phyloP scores from a whole-genome alignment of 106 monocot species.

The Cymbidium sinense region DNA sequence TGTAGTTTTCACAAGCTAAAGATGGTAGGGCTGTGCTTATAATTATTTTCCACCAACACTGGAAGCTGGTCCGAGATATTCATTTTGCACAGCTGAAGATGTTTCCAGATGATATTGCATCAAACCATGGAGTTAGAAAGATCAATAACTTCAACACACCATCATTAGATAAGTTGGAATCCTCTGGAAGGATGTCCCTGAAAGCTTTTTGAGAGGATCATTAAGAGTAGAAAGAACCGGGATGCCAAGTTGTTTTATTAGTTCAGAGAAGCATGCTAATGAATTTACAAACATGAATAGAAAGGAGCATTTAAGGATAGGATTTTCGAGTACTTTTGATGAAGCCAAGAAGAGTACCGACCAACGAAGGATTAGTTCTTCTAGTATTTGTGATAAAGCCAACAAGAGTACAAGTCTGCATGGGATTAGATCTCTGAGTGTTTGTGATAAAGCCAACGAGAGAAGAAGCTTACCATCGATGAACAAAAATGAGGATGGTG shows the following conservation, averaged over 20 bases:
- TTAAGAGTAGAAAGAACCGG: not conserved
- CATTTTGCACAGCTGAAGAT: not conserved
- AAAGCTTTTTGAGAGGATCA: not conserved
- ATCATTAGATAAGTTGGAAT: slow-evolving; percentile 1
- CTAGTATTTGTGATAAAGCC: not conserved
- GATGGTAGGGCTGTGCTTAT: not conserved
- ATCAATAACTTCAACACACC: not conserved
- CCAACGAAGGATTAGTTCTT: not conserved
- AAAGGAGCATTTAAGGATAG: not conserved
- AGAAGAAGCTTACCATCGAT: not conserved
- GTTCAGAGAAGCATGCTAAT: not conserved
- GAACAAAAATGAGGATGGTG: not conserved
- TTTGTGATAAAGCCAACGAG: not conserved
- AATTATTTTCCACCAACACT: not conserved
- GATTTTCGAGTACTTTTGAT: not conserved
- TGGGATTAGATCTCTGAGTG: not conserved
- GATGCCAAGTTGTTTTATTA: not conserved
- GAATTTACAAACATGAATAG: not conserved
- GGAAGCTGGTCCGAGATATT: not conserved
- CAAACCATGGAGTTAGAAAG: not conserved
- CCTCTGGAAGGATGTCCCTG: not conserved
- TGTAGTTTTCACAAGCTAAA: not conserved
- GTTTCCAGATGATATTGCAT: not conserved
- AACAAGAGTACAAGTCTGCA: not conserved
- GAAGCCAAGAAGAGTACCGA: not conserved